Conservation (phyloP, 306 rosid species). For the Benincasa hispida region DNA sequence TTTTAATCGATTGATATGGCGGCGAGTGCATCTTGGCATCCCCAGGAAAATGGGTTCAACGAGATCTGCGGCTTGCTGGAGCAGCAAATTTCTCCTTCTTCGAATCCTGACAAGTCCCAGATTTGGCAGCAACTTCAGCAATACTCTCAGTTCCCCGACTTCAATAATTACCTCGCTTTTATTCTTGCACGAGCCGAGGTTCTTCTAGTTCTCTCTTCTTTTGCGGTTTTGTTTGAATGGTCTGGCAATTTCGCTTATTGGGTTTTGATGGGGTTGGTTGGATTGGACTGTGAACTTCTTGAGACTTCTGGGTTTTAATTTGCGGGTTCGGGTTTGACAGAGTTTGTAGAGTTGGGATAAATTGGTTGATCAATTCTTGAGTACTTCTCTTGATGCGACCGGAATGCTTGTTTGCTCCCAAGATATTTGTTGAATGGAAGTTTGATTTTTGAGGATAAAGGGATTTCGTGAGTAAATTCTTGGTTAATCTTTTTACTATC, state of each 20-base stretch:
- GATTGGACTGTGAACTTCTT: not conserved
- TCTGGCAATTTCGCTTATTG: not conserved
- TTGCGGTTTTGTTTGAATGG: not conserved
- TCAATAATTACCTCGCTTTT: slow-evolving; percentile 87
- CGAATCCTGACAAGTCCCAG: slow-evolving; percentile 88
- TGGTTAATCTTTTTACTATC: too few species aligned
- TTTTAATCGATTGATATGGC: slow-evolving; percentile 32
- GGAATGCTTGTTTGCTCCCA: not conserved
- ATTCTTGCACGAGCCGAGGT: slow-evolving; percentile 91
- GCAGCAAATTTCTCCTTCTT: slow-evolving; percentile 83
- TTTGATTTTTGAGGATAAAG: not conserved
- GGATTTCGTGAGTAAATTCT: not conserved
- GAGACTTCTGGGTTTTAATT: not conserved
- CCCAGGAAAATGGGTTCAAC: slow-evolving; percentile 75
- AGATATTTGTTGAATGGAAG: not conserved
- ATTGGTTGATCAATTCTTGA: not conserved
- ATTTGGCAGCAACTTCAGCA: slow-evolving; percentile 93
- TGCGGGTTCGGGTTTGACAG: not conserved
- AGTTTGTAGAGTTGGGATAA: not conserved
- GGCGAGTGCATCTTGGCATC: slow-evolving; percentile 77
- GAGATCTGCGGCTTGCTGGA: slow-evolving; percentile 92
- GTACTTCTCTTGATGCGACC: not conserved
- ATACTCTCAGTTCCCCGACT: slow-evolving; percentile 86
- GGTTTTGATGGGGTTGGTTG: slow-evolving; percentile 1
- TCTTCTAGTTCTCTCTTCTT: not conserved